Conservation (phyloP, 192 early-diverging fungal genomes). For the Helicostylum pulchrum region DNA sequence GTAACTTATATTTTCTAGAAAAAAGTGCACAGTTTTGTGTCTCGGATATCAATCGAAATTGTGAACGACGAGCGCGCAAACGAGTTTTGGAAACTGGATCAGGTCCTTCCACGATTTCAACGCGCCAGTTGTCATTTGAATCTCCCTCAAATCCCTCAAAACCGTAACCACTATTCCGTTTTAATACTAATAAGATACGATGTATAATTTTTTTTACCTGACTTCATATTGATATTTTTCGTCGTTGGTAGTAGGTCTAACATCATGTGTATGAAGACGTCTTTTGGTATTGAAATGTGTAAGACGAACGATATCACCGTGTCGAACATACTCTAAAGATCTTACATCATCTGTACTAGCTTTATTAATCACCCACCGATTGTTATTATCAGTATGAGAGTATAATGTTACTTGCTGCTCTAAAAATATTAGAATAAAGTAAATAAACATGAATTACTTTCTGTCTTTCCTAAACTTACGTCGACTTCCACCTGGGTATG, state of each 20-base stretch:
- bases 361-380: constrained; percentile 70
- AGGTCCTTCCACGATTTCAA: constrained; percentile 72
- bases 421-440: constrained; percentile 17
- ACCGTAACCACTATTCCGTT: constrained; percentile 53
- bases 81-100: constrained; percentile 48
- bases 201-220: constrained; percentile 29
- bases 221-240: constrained; percentile 75
- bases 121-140: constrained; percentile 88
- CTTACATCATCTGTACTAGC: constrained; percentile 21
- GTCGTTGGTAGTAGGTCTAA: constrained; percentile 64
- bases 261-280: constrained; percentile 69
- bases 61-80: constrained; percentile 64
- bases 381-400: constrained; percentile 85
- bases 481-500: constrained; percentile 75
- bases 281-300: constrained; percentile 57
- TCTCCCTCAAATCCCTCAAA: constrained; percentile 77
- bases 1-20: constrained; percentile 77
- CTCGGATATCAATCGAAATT: constrained; percentile 75
- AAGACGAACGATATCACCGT: constrained; percentile 80
- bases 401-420: constrained; percentile 80
- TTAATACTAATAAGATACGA: not conserved
- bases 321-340: constrained; percentile 55
- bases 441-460: not conserved
- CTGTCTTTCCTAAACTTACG: constrained; percentile 23
- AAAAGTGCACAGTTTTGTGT: constrained; percentile 82